Percentiles rank a stretch among this genome's conserved stretches.
These are phyloP conservation scores for Verbascum thapsus DNA, from an alignment of 257 asterid genomes.

Conservation along the genomic window DNA sequence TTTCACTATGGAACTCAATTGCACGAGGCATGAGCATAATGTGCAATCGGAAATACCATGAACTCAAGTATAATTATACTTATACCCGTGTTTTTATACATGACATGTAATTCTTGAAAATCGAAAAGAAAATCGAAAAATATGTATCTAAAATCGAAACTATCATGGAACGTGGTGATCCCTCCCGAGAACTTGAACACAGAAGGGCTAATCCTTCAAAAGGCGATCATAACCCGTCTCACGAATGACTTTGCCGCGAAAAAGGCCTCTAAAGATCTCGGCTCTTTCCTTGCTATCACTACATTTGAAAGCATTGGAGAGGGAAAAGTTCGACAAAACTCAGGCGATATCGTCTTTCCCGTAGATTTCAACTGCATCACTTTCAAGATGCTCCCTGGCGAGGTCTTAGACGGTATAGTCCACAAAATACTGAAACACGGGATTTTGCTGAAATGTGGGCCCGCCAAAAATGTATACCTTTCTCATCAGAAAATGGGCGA, in stretches of 20 bases:
- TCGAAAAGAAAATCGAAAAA: no score
- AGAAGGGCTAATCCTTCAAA: constrained; percentile 62
- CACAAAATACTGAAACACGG: constrained; percentile 71
- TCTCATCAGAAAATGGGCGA: constrained; percentile 66
- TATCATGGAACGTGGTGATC: constrained; percentile 66
- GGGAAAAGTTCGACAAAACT: constrained; percentile 51
- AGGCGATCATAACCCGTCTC: constrained; percentile 58
- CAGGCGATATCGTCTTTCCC: constrained; percentile 69
- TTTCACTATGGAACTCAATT: no score
- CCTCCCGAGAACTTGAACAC: constrained; percentile 62
- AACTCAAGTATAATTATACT: no score
- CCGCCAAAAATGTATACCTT: constrained; percentile 58
- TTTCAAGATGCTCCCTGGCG: constrained; percentile 78
- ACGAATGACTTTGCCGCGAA: constrained; percentile 64
- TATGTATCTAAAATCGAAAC: constrained; percentile 64
- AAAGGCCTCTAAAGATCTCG: constrained; percentile 60
- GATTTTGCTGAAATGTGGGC: constrained; percentile 67
- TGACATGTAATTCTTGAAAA: constrained; percentile 8
- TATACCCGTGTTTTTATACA: no score
- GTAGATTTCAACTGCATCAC: constrained; percentile 73
- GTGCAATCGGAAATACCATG: no score
- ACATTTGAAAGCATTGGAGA: constrained; percentile 64
- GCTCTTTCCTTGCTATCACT: constrained; percentile 65
- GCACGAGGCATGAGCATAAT: no score
- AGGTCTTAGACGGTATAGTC: constrained; percentile 65